phyloP scores from a whole-genome alignment of 2,329 filamentous ascomycete genomes.

The Colletotrichum somersetense region DNA sequence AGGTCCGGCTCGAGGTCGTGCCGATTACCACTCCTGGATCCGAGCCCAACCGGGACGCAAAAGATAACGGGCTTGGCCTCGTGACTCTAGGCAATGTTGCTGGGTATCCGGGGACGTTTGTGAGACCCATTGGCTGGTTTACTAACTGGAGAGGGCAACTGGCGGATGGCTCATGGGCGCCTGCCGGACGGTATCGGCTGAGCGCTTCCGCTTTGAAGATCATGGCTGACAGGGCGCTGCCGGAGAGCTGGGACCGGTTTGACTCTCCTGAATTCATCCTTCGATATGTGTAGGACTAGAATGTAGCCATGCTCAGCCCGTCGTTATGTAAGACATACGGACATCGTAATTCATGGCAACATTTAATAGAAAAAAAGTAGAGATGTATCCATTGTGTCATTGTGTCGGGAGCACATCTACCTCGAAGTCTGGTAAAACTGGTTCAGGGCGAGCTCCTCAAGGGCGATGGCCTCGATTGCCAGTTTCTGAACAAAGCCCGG shows the following conservation, averaged over 20 bases:
- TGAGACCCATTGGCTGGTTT: slow-evolving; percentile 26
- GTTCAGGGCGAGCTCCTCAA: slow-evolving; percentile 34
- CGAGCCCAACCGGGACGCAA: background rate
- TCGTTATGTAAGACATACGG: background rate
- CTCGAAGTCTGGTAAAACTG: slow-evolving; percentile 34
- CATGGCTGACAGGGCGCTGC: slow-evolving; percentile 33
- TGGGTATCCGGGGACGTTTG: slow-evolving; percentile 26
- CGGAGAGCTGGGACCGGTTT: slow-evolving; percentile 45
- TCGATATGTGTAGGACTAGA: slow-evolving; percentile 50
- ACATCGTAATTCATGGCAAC: background rate
- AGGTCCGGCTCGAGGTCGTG: slow-evolving; percentile 36
- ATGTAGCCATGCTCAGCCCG: too few relatives aligned
- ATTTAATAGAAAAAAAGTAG: background rate
- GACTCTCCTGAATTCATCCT: slow-evolving; percentile 59
- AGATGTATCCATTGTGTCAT: background rate
- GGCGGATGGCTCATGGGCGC: slow-evolving; percentile 60
- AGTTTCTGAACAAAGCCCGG: slow-evolving; percentile 29
- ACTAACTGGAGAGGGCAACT: slow-evolving; percentile 61
- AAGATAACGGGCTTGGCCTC: slow-evolving; percentile 31
- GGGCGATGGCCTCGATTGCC: slow-evolving; percentile 8
- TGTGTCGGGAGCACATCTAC: background rate
- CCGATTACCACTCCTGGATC: slow-evolving; percentile 1
- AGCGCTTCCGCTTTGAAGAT: slow-evolving; percentile 43
- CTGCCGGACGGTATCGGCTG: slow-evolving; percentile 63
- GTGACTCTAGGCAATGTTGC: slow-evolving; percentile 27